Evolutionary conservation across 2,329 filamentous ascomycete genomes (phyloP), one percentile per base, ranked within the genome.

Genomic region (Xylaria sp.): DNA sequence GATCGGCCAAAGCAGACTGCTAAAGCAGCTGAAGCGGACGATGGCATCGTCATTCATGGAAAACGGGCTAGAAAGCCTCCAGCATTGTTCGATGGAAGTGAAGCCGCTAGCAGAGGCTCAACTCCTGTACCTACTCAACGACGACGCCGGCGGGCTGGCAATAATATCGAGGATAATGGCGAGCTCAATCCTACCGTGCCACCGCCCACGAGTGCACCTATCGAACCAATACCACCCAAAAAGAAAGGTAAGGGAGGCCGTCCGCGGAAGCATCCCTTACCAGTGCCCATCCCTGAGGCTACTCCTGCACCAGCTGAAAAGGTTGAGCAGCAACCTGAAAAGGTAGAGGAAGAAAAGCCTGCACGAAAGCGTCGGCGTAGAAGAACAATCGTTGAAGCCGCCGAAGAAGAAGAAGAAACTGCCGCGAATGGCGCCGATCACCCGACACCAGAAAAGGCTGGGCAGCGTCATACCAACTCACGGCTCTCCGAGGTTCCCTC

Each of bases 1-100:
- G 87, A 88, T 74, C 85, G 88, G 67, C 86, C 86, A 7, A 86
- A 84, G 76, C 85, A 86, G 73, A 89, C 86, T 2, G 86, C 84
- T 68, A 88, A 88, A 78, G 86, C 86, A n/a, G 85, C 85, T 12
- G 87, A 89, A 73, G 83, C 86, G 12, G 82, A 82, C 3, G 83
- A 84, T 48, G 79, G 81, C 20, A 71, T 82, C 1, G 81, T 85
- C 28, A 79, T 86, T 2, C 82, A 83, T 12, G 85, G 86, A 55
- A 89, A 89, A 75, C 82, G 88, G 33, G 80, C 81, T n/a, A 82
- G 86, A 62, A 88, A 86, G 73, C 83, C 86, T 1, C 84, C 86
- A 1, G 82, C 82, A 58, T 72, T 85, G 10, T 85, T 86, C 52
- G 86, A 87, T 54, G 85, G 85, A 46, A 81, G 83, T 64, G 83